Evolutionary conservation across 768 basidiomycete genomes (phyloP).

Genomic region (Harrya chromipes): DNA sequence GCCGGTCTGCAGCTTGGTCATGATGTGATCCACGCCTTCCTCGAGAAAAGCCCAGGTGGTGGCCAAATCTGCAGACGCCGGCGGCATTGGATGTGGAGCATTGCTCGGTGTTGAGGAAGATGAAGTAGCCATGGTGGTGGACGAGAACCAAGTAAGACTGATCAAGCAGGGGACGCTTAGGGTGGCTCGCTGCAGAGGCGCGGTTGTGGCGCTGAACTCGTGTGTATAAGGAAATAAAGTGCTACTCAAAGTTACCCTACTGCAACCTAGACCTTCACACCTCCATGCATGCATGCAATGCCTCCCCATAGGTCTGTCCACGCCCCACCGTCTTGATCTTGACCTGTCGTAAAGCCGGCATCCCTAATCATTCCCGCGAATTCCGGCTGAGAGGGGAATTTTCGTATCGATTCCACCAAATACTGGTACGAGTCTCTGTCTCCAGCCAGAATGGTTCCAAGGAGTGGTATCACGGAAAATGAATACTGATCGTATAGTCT

Average conservation of each 20-base stretch:
- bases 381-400: constrained; percentile 83
- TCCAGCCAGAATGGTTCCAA: constrained; percentile 95
- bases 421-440: constrained; percentile 97
- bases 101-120: constrained; percentile 30
- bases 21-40: constrained; percentile 86
- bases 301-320: constrained; percentile 88
- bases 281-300: constrained; percentile 81
- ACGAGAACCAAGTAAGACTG: constrained; percentile 7
- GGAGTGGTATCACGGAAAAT: constrained; percentile 89
- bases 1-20: constrained; percentile 86
- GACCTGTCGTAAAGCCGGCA: constrained; percentile 76
- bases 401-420: constrained; percentile 94
- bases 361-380: constrained; percentile 88
- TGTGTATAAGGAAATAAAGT: constrained; percentile 1
- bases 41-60: constrained; percentile 90
- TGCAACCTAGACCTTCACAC: constrained; percentile 62
- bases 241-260: not conserved
- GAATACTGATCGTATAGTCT: constrained; percentile 95
- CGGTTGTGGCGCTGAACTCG: constrained; percentile 28
- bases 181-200: constrained; percentile 21
- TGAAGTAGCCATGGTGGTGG: constrained; percentile 30
- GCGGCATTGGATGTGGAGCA: constrained; percentile 54
- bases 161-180: constrained; percentile 6
- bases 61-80: constrained; percentile 63
- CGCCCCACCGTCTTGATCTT: constrained; percentile 73